These are phyloP conservation scores for Protomyces pachydermus DNA, from an alignment of 1,139 yeast genomes.

Conservation along the genomic window DNA sequence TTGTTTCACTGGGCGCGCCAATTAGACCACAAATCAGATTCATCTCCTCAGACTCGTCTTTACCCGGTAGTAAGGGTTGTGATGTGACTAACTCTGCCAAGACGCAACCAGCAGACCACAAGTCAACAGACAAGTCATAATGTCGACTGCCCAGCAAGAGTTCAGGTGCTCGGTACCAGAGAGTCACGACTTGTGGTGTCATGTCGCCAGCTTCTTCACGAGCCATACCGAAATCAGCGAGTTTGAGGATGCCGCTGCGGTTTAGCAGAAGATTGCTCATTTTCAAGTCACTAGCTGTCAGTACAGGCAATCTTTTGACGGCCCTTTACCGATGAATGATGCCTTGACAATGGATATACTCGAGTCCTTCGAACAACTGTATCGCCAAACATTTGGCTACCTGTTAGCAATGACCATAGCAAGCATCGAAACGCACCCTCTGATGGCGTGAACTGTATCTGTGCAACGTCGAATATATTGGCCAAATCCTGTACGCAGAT, in stretches of 20 bases:
- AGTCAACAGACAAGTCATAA: slow-evolving; percentile 52
- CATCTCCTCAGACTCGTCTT: slow-evolving; percentile 52
- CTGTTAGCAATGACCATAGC: not conserved
- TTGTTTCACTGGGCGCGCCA: slow-evolving; percentile 33
- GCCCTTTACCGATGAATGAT: slow-evolving; percentile 5
- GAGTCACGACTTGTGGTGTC: slow-evolving; percentile 38
- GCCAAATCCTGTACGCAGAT: slow-evolving; percentile 27
- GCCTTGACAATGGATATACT: slow-evolving; percentile 41
- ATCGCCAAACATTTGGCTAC: slow-evolving; percentile 52
- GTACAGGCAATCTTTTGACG: slow-evolving; percentile 40
- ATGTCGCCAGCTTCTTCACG: slow-evolving; percentile 32
- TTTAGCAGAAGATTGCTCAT: slow-evolving; percentile 60
- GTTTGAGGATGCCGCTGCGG: slow-evolving; percentile 49
- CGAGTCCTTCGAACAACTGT: slow-evolving; percentile 65
- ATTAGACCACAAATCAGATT: slow-evolving; percentile 35
- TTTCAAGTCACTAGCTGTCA: slow-evolving; percentile 53
- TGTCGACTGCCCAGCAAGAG: slow-evolving; percentile 52
- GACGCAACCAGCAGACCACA: slow-evolving; percentile 57
- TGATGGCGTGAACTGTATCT: slow-evolving; percentile 25
- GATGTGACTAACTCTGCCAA: slow-evolving; percentile 55
- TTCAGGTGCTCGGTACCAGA: slow-evolving; percentile 47
- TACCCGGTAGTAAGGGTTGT: slow-evolving; percentile 53
- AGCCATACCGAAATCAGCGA: slow-evolving; percentile 57
- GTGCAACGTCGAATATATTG: slow-evolving; percentile 24
- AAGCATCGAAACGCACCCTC: slow-evolving; percentile 8